A percentile compares a stretch with the other conserved stretches of the same genome.
Conservation (phyloP, 2,329 filamentous ascomycete genomes). For the Monosporascus sp. region DNA sequence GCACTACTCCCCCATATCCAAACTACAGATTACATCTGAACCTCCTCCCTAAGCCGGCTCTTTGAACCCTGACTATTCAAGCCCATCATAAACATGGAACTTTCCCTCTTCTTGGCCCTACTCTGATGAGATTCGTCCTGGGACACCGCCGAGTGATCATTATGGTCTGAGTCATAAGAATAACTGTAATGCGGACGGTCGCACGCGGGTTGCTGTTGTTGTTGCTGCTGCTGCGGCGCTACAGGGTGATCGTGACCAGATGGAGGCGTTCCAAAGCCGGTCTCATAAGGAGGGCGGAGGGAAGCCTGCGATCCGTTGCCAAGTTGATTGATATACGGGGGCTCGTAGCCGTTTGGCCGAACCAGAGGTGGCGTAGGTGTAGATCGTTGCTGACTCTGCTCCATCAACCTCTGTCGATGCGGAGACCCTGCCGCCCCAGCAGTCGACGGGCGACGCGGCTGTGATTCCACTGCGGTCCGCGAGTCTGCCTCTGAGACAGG, state of each 20-base stretch:
- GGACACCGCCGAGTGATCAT: constrained; percentile 14
- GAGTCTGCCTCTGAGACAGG: constrained; percentile 35
- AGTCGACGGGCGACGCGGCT: constrained; percentile 44
- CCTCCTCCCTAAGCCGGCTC: constrained; percentile 51
- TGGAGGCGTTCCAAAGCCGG: constrained; percentile 29
- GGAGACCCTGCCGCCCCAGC: constrained; percentile 45
- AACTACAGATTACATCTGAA: constrained; percentile 29
- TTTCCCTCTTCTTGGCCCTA: constrained; percentile 52
- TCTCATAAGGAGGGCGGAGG: constrained; percentile 41
- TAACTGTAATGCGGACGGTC: constrained; percentile 32
- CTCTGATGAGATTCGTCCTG: constrained; percentile 32
- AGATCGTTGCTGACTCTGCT: constrained; percentile 32
- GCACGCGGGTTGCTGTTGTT: constrained; percentile 22
- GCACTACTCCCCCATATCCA: neutral
- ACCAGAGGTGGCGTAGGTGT: constrained; percentile 48
- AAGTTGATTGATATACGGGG: constrained; percentile 35
- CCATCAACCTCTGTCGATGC: constrained; percentile 44
- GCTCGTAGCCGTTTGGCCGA: constrained; percentile 37
- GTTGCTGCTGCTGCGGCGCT: constrained; percentile 5
- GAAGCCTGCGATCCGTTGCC: constrained; percentile 22
- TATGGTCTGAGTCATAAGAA: constrained; percentile 24
- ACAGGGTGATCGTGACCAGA: constrained; percentile 29
- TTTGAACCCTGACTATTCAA: constrained; percentile 46
- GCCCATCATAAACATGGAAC: constrained; percentile 51
- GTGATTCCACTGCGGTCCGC: constrained; percentile 21